Evolutionary conservation across 1,284 basidiomycete genomes (phyloP), one percentile per base, ranked within the genome.

Genomic region (Pseudozyma tsukubaensis): DNA sequence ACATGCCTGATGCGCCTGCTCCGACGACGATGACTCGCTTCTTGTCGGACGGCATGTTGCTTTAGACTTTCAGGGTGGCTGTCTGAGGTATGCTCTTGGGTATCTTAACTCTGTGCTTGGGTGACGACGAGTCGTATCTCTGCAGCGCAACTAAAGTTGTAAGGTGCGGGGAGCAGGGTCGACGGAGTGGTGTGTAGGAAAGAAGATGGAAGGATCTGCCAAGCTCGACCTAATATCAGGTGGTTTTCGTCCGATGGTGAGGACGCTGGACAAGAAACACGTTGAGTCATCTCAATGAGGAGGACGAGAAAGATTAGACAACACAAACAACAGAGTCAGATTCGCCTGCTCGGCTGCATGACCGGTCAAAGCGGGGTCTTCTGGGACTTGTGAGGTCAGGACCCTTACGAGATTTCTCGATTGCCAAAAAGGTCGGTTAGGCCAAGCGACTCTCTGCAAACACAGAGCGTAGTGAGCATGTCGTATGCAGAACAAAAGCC

Each of bases 21-120:
- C 80, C 80, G 37, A 81, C 77, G 55, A 81, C 72, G 34, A 77
- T 65, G 54, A 81, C 77, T n/a, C 80, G 71, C 54, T 80, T 81
- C 71, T 76, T 77, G 21, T 51, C 14, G 24, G 24, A 29, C 24
- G 24, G 24, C 24, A 29, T 29, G 24, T 62, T 69, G 57, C 35
- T 35, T n/a, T 24, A 50, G 59, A 51, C 66, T 42, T 68, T 68
- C 11, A 56, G 36, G 14, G 49, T 35, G 34, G 57, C 59, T 54
- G 57, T 40, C 13, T 19, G 14, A 47, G 19, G 4, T 50, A 18
- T 43, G 39, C 18, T 18, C 32, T 13, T 4, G 10, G 45, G 14
- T 48, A 14, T 34, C 24, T 32, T 29, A 6, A 48, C 13, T 48
- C 16, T 16, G 24, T 32, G 13, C n/a, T 11, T 34, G 18, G 4